These are phyloP conservation scores for Magnolia kwangsiensis DNA, from an alignment of 164 flowering plant genomes.

Conservation along the genomic window DNA sequence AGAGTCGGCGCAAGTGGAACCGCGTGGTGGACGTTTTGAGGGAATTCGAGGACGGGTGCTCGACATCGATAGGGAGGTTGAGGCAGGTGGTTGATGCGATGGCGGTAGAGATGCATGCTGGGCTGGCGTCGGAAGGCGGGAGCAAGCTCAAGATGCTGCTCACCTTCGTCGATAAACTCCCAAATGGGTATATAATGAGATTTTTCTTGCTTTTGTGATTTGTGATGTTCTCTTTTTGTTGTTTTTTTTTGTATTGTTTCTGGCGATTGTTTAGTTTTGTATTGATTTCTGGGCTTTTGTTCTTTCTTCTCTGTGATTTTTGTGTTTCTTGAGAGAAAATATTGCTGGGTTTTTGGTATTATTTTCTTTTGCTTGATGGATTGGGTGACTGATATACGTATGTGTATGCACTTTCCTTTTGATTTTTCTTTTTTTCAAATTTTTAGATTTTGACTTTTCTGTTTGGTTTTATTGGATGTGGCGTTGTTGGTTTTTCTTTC, in stretches of 20 bases:
- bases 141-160: conserved; percentile 87
- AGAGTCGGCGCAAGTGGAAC: conserved; percentile 67
- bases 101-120: conserved; percentile 99
- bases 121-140: conserved; percentile 95
- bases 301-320: background rate
- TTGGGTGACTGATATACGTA: background rate
- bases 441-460: background rate
- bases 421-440: too few species aligned
- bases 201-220: background rate
- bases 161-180: conserved; percentile 70
- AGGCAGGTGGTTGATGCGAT: conserved; percentile 81
- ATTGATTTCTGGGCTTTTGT: background rate
- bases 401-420: background rate
- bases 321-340: background rate
- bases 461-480: background rate
- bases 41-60: conserved; percentile 68
- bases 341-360: background rate
- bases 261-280: background rate
- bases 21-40: conserved; percentile 58
- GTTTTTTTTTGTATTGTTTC: background rate
- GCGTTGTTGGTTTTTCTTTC: background rate
- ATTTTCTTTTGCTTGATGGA: background rate
- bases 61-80: conserved; percentile 54
- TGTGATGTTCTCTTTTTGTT: background rate
- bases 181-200: conserved; percentile 55